phyloP scores from a whole-genome alignment of 176 grass and related monocot species.

The Triticum timopheevii region DNA sequence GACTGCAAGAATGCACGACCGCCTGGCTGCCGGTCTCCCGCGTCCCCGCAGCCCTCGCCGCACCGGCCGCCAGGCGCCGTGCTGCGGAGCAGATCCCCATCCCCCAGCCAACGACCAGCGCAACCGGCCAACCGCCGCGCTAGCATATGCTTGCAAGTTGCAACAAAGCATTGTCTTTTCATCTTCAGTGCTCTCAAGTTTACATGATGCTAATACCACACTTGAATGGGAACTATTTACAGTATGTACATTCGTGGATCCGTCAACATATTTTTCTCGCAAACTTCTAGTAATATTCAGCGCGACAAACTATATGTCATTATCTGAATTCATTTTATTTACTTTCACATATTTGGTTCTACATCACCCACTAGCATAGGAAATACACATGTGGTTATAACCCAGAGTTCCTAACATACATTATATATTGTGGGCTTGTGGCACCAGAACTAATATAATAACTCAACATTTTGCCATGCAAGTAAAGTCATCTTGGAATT shows the following conservation, averaged over 20 bases:
- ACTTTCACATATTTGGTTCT: neutral
- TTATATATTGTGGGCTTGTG: neutral
- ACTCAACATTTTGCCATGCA: neutral
- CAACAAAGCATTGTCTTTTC: too few species aligned
- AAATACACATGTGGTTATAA: neutral
- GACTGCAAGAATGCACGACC: neutral
- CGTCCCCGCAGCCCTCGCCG: neutral
- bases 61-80: too few species aligned
- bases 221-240: too few species aligned
- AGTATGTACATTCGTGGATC: neutral
- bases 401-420: neutral
- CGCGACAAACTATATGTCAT: too few species aligned
- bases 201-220: too few species aligned
- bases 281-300: too few species aligned
- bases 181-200: too few species aligned
- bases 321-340: neutral
- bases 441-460: neutral
- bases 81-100: too few species aligned
- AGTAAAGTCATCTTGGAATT: constrained; percentile 22
- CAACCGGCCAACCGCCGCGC: too few species aligned
- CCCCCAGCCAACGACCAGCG: too few species aligned
- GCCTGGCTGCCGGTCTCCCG: neutral
- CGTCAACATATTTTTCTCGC: too few species aligned
- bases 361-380: neutral
- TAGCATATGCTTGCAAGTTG: too few species aligned